Percentiles rank a stretch among this genome's conserved stretches.
Evolutionary conservation across 2,329 filamentous ascomycete genomes (phyloP).

Genomic region (Alternaria burnsii): DNA sequence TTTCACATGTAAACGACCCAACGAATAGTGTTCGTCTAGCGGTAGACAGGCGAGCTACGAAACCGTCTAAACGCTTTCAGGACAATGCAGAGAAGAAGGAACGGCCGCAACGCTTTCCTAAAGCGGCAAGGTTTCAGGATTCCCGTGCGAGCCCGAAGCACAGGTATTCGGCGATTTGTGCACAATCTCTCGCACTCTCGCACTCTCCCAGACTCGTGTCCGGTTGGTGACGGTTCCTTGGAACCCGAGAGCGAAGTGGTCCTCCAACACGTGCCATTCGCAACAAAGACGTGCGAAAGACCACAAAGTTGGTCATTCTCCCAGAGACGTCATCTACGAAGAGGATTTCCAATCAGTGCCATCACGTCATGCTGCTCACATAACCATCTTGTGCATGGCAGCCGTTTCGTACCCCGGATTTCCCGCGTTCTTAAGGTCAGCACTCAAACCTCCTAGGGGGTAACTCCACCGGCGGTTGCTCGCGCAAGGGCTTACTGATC

Average conservation of each 20-base stretch:
- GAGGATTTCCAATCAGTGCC: not conserved
- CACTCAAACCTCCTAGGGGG: slow-evolving; percentile 32
- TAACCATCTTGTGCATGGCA: not conserved
- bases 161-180: slow-evolving; percentile 11
- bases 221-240: slow-evolving; percentile 2
- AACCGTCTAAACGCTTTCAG: slow-evolving; percentile 15
- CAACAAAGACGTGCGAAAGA: not conserved
- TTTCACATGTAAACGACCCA: slow-evolving; percentile 17
- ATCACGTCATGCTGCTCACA: slow-evolving; percentile 2
- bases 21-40: slow-evolving; percentile 8
- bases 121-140: slow-evolving; percentile 13
- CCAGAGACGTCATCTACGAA: not conserved
- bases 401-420: slow-evolving; percentile 25
- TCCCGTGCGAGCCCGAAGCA: slow-evolving; percentile 17
- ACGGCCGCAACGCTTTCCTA: slow-evolving; percentile 24
- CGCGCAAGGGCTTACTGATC: slow-evolving; percentile 40
- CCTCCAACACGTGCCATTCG: not conserved
- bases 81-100: slow-evolving; percentile 7
- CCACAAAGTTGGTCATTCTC: not conserved
- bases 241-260: slow-evolving; percentile 1
- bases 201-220: not conserved
- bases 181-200: slow-evolving; percentile 2
- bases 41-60: slow-evolving; percentile 9
- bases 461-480: slow-evolving; percentile 29
- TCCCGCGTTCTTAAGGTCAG: slow-evolving; percentile 24